Evolutionary conservation across 1,284 basidiomycete species (phyloP), one percentile per base, ranked within the genome.

Genomic region (Mixia osmundae): DNA sequence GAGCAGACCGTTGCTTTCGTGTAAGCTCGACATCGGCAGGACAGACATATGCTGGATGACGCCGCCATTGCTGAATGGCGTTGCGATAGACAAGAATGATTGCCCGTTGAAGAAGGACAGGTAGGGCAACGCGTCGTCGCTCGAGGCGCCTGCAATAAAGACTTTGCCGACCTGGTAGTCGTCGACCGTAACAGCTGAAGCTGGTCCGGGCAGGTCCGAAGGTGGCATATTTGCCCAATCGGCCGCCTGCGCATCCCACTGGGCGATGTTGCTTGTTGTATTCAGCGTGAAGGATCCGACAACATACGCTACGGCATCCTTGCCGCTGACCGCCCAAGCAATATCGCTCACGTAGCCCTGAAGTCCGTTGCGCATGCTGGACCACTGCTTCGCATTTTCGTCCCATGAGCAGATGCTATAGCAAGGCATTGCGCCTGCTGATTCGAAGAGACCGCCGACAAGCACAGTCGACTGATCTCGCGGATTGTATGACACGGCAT

Each of bases 151-250:
- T 29, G 83, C 78, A 30, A 77, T 79, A 51, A 87, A 95, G 46
- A 95, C 69, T 50, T 76, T 87, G 46, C 69, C 75, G 1, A 59
- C 56, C 52, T 91, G 80, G 22, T 68, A 66, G 46, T 75, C 64
- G 55, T 95, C 78, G 36, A 87, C 72, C 38, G 74, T 75, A 35
- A 94, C 56, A 10, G 89, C 82, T 6, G 80, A 76, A 0, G 85
- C 78, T 1, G 83, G 80, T 2, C 89, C 89, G 30, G 83, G 79
- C 11, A 91, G 62, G 33, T 69, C 63, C 10, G 58, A 57, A 9
- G 47, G 57, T 8, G 80, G 83, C 16, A 95, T 57, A 5, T 68
- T 54, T n/a, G 61, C 60, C 79, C 87, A 91, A 1, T 69, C 70
- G 3, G 57, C 51, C 46, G 76, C 76, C 35, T 64, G 50, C 49